A percentile compares a stretch with the other conserved stretches of the same genome.
Evolutionary conservation across 306 rosid genomes (phyloP).

Genomic region (Heteromeles arbutifolia): DNA sequence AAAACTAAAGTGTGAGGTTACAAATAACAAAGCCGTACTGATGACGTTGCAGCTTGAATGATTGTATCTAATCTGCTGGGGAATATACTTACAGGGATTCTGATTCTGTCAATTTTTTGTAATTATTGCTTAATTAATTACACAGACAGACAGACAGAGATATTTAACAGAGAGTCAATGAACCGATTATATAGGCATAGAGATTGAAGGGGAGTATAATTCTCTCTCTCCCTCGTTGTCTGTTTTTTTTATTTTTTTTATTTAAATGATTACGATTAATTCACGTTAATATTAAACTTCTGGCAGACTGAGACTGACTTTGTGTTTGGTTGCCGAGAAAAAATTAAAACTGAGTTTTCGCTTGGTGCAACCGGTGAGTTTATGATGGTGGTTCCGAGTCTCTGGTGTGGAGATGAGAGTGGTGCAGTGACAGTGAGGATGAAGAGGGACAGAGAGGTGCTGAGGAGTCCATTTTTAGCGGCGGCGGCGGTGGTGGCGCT

Average conservation of each 20-base stretch:
- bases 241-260: too few relatives aligned
- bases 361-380: neutral
- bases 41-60: neutral
- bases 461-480: constrained; percentile 13
- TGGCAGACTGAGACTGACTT: neutral
- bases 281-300: too few relatives aligned
- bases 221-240: too few relatives aligned
- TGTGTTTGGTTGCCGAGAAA: neutral
- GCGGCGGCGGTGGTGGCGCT: constrained; percentile 4
- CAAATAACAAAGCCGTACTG: neutral
- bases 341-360: neutral
- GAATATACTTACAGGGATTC: neutral
- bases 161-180: neutral
- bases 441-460: neutral
- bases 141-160: neutral
- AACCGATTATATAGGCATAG: neutral
- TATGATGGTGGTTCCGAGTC: neutral
- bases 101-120: too few relatives aligned
- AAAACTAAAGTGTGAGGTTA: neutral
- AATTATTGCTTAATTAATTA: too few relatives aligned
- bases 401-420: neutral
- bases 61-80: neutral
- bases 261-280: too few relatives aligned
- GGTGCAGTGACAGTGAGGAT: neutral
- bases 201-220: too few relatives aligned